Evolutionary conservation across 257 asterid genomes (phyloP).

Genomic region (Solanum chilense): DNA sequence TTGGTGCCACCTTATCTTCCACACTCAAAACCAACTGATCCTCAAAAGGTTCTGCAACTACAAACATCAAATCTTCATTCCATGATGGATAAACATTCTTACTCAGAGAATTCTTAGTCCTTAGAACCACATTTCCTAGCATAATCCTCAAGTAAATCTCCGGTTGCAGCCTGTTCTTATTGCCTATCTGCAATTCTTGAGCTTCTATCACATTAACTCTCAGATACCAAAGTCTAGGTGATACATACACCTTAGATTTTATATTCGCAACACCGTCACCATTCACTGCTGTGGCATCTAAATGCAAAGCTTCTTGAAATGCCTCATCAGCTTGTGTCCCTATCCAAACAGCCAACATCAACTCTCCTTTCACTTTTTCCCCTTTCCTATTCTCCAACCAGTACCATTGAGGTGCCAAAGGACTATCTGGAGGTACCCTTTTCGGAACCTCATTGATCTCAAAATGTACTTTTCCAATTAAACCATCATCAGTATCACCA

Average conservation of each 20-base stretch:
- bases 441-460: conserved; percentile 61
- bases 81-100: conserved; percentile 45
- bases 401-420: conserved; percentile 62
- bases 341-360: conserved; percentile 78
- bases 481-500: conserved; percentile 39
- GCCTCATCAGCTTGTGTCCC: conserved; percentile 97
- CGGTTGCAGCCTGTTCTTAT: conserved; percentile 46
- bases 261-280: conserved; percentile 58
- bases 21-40: conserved; percentile 55
- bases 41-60: conserved; percentile 67
- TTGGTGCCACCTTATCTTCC: conserved; percentile 49
- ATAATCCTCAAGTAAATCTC: conserved; percentile 45
- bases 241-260: conserved; percentile 68
- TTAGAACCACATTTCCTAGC: conserved; percentile 35
- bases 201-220: conserved; percentile 88
- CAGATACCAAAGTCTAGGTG: conserved; percentile 91
- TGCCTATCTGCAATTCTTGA: conserved; percentile 46
- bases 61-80: conserved; percentile 54
- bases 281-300: conserved; percentile 43
- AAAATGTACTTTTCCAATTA: conserved; percentile 43
- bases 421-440: conserved; percentile 94
- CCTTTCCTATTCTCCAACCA: conserved; percentile 45
- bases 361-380: conserved; percentile 51
- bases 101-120: conserved; percentile 13
- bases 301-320: conserved; percentile 72